These are phyloP conservation scores for Botrytis sinoallii DNA, from an alignment of 2,329 filamentous ascomycete genomes.

Conservation along the genomic window DNA sequence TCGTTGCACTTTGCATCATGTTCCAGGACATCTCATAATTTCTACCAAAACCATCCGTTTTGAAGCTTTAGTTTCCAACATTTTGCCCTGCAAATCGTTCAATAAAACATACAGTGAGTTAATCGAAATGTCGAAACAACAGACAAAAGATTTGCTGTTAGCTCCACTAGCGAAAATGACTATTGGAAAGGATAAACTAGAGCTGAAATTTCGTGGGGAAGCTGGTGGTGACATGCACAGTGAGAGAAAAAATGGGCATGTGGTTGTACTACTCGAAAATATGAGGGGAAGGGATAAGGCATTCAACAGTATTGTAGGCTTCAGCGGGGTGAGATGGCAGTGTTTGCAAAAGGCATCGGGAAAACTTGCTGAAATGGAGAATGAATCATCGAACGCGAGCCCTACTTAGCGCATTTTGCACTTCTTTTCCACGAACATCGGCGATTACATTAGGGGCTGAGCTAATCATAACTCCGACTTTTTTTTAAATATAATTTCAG, in stretches of 20 bases:
- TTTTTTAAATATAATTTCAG: neutral
- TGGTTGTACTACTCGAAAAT: slow-evolving; percentile 28
- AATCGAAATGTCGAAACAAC: slow-evolving; percentile 28
- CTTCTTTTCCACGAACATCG: neutral
- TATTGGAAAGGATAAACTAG: slow-evolving; percentile 24
- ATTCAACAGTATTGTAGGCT: slow-evolving; percentile 40
- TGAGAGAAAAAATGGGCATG: slow-evolving; percentile 21
- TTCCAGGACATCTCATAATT: slow-evolving; percentile 24
- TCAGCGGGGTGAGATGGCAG: slow-evolving; percentile 39
- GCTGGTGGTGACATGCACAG: slow-evolving; percentile 1
- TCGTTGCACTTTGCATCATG: slow-evolving; percentile 21
- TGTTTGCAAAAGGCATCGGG: slow-evolving; percentile 28
- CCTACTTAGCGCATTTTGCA: neutral
- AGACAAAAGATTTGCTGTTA: slow-evolving; percentile 18
- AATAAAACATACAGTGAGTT: slow-evolving; percentile 20
- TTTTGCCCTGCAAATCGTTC: slow-evolving; percentile 18
- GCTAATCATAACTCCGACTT: neutral
- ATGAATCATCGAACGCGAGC: neutral
- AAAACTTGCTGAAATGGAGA: neutral
- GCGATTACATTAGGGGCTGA: neutral
- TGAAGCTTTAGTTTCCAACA: neutral
- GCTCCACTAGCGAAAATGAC: slow-evolving; percentile 23
- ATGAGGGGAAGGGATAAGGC: slow-evolving; percentile 38
- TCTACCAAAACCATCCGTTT: slow-evolving; percentile 23
- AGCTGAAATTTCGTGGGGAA: slow-evolving; percentile 22